Percentiles rank a stretch among this genome's conserved stretches.
Conservation (phyloP, 2,329 filamentous ascomycete genomes). For the Paradendryphiella salina region DNA sequence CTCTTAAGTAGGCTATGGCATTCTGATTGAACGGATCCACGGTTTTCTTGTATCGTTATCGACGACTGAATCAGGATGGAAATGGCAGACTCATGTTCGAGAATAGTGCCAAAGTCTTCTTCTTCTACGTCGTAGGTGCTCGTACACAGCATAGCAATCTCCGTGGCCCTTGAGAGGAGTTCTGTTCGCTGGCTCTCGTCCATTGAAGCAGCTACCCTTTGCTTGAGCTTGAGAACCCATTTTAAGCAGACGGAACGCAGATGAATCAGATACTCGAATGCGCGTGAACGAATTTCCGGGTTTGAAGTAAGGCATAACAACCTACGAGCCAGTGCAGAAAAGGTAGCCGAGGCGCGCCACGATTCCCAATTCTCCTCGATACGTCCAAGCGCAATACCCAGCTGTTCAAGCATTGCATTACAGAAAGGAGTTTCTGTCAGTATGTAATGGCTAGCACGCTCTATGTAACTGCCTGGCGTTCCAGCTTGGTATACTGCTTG, state of each 20-base stretch:
- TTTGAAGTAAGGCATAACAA: conserved; percentile 49
- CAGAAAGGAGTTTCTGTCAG: conserved; percentile 45
- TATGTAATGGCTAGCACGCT: conserved; percentile 46
- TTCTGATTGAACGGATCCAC: not conserved
- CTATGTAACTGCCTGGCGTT: conserved; percentile 21
- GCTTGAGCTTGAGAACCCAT: conserved; percentile 49
- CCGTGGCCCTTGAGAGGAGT: conserved; percentile 43
- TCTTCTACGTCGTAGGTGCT: conserved; percentile 53
- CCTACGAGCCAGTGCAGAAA: conserved; percentile 50
- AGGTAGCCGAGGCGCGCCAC: conserved; percentile 46
- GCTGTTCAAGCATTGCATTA: conserved; percentile 16
- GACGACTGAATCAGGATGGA: conserved; percentile 27
- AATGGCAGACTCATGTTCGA: conserved; percentile 26
- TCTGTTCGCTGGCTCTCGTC: conserved; percentile 35
- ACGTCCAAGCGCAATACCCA: conserved; percentile 17
- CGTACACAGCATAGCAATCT: conserved; percentile 51
- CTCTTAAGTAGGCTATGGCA: conserved; percentile 1
- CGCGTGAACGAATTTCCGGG: conserved; percentile 20
- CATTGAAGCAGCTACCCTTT: conserved; percentile 24
- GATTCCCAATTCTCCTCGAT: conserved; percentile 44
- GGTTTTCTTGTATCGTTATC: conserved; percentile 27
- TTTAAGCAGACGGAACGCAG: conserved; percentile 43
- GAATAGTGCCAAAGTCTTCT: conserved; percentile 28
- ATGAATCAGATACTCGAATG: conserved; percentile 39
- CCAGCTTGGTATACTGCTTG: conserved; percentile 58